Percentiles rank a stretch among this genome's conserved stretches.
phyloP scores from a whole-genome alignment of 1,284 basidiomycete species.

The Dichomitus squalens region DNA sequence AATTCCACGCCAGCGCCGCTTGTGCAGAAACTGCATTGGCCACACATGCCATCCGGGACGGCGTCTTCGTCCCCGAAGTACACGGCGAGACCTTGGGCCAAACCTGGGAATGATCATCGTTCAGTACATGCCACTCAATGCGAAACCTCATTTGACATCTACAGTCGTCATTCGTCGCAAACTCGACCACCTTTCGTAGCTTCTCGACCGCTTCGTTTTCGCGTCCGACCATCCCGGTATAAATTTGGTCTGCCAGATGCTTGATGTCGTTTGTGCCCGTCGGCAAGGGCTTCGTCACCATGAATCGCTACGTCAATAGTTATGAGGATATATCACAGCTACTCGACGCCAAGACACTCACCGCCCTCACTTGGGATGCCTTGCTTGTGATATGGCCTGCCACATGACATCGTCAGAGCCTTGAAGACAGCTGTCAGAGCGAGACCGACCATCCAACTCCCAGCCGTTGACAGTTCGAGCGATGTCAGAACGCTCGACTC shows the following conservation, averaged over 20 bases:
- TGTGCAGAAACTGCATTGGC: slow-evolving; percentile 47
- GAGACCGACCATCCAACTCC: slow-evolving; percentile 37
- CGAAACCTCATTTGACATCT: slow-evolving; percentile 13
- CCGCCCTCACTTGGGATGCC: slow-evolving; percentile 45
- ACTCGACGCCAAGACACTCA: slow-evolving; percentile 21
- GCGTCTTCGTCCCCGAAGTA: slow-evolving; percentile 51
- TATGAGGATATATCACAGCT: background rate
- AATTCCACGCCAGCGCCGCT: slow-evolving; percentile 43
- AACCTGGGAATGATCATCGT: slow-evolving; percentile 36
- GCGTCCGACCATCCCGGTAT: slow-evolving; percentile 41
- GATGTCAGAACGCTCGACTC: slow-evolving; percentile 38
- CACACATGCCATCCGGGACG: slow-evolving; percentile 46
- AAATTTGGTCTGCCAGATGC: slow-evolving; percentile 39
- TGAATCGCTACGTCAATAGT: slow-evolving; percentile 38
- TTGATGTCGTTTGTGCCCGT: slow-evolving; percentile 38
- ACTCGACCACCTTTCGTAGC: slow-evolving; percentile 43
- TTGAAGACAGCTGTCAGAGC: background rate
- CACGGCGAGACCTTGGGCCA: slow-evolving; percentile 44
- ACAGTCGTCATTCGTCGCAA: slow-evolving; percentile 51
- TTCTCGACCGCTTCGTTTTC: slow-evolving; percentile 48
- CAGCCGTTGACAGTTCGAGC: slow-evolving; percentile 41
- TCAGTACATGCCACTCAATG: background rate
- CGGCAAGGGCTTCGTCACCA: slow-evolving; percentile 41
- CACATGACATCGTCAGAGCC: slow-evolving; percentile 8
- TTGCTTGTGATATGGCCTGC: slow-evolving; percentile 38